phyloP scores from a whole-genome alignment of 306 rosid genomes.

The Lathyrus sativus region DNA sequence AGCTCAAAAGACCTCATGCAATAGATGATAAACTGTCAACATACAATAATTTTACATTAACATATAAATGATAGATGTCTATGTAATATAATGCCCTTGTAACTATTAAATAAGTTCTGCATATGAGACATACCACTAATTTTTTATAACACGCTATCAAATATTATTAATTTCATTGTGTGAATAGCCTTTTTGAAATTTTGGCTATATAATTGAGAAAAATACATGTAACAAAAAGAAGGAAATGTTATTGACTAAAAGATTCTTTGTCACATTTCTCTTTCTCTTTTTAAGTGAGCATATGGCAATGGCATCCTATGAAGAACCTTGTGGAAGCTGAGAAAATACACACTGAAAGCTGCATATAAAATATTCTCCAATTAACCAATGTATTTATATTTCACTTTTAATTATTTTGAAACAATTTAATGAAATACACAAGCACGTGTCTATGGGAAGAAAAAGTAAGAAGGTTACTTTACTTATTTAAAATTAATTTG shows the following conservation, averaged over 20 bases:
- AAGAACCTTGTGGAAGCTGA: slow-evolving; percentile 14
- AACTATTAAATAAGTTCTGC: no score
- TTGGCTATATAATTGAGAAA: neutral
- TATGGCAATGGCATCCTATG: slow-evolving; percentile 46
- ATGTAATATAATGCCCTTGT: no score
- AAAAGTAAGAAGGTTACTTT: slow-evolving; percentile 2
- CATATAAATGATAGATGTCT: no score
- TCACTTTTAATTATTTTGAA: neutral
- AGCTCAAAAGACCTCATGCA: no score
- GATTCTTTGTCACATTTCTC: slow-evolving; percentile 42
- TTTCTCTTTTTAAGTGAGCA: slow-evolving; percentile 27
- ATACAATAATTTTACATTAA: no score
- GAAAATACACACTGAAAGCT: neutral
- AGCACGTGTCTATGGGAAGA: slow-evolving; percentile 32
- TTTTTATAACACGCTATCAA: neutral
- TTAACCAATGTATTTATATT: neutral
- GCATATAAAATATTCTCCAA: slow-evolving; percentile 16
- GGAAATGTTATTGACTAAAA: slow-evolving; percentile 40
- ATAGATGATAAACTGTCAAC: no score
- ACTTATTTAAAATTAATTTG: slow-evolving; percentile 25
- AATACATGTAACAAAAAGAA: slow-evolving; percentile 25
- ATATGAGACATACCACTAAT: no score
- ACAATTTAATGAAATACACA: neutral
- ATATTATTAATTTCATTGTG: neutral
- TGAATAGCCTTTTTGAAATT: neutral